Evolutionary conservation across 306 rosid species (phyloP).

Genomic region (Canavalia ensiformis): DNA sequence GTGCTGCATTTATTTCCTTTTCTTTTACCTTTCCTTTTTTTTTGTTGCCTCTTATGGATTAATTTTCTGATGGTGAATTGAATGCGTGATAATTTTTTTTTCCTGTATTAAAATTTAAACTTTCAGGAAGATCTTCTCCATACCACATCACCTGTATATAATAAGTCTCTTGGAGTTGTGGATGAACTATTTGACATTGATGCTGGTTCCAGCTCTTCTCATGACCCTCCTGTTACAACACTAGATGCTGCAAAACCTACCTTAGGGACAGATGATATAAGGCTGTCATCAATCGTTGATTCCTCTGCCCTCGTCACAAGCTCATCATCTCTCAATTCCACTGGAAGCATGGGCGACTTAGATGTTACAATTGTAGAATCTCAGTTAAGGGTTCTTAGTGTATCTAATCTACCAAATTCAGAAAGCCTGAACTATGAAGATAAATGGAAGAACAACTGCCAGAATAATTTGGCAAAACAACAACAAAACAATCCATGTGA

Average conservation of each 20-base stretch:
- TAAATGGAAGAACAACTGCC: slow-evolving; percentile 55
- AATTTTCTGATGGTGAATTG: slow-evolving; percentile 37
- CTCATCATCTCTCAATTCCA: slow-evolving; percentile 55
- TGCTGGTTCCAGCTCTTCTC: slow-evolving; percentile 56
- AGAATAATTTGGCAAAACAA: slow-evolving; percentile 56
- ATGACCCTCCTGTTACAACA: slow-evolving; percentile 43
- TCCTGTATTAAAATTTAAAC: slow-evolving; percentile 36
- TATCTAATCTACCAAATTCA: slow-evolving; percentile 54
- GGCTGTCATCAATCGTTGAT: slow-evolving; percentile 50
- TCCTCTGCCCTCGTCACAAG: slow-evolving; percentile 42
- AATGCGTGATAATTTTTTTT: background rate
- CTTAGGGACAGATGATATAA: slow-evolving; percentile 50
- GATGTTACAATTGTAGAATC: slow-evolving; percentile 55
- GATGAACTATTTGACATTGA: slow-evolving; percentile 51
- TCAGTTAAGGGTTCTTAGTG: slow-evolving; percentile 60
- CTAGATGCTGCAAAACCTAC: slow-evolving; percentile 45
- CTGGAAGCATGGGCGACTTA: slow-evolving; percentile 52
- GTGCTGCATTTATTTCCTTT: background rate
- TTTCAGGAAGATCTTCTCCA: slow-evolving; percentile 66
- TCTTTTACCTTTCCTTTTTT: background rate
- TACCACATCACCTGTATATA: slow-evolving; percentile 56
- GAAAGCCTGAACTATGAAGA: slow-evolving; percentile 59
- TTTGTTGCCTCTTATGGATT: slow-evolving; percentile 7
- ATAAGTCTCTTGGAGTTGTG: slow-evolving; percentile 48
- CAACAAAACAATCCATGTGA: slow-evolving; percentile 57